phyloP scores from a whole-genome alignment of 345 rosid genomes.

The Populus nigra region DNA sequence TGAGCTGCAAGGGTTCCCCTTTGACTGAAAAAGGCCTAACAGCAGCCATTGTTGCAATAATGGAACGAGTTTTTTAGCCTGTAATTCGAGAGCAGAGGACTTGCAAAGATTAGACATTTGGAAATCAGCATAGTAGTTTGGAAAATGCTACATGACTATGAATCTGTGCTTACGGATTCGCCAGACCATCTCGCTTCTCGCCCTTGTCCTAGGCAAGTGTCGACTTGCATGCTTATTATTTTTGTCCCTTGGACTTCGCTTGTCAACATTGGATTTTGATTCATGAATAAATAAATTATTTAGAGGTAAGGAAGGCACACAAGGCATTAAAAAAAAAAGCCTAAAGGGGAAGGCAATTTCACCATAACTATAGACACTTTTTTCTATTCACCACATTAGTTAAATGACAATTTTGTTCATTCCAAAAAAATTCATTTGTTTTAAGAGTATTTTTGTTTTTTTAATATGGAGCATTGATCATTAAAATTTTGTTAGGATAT shows the following conservation, averaged over 20 bases:
- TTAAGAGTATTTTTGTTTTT: too few relatives aligned
- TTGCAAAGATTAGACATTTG: neutral
- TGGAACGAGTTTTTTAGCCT: conserved; percentile 29
- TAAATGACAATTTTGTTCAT: neutral
- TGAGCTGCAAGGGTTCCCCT: conserved; percentile 2
- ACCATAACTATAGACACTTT: too few relatives aligned
- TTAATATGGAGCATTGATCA: too few relatives aligned
- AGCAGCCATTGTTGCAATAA: conserved; percentile 19
- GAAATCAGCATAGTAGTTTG: neutral
- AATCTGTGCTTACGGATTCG: conserved; percentile 4
- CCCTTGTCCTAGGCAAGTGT: neutral
- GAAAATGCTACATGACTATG: neutral
- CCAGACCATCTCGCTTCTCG: conserved; percentile 12
- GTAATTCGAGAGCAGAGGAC: neutral
- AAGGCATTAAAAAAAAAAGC: neutral
- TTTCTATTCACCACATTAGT: too few relatives aligned
- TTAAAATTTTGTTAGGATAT: too few relatives aligned
- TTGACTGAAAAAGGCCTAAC: neutral
- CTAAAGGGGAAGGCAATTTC: neutral
- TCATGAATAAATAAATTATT: neutral
- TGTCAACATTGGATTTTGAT: neutral
- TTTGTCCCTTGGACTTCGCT: neutral
- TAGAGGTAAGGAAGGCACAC: neutral
- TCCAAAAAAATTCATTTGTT: too few relatives aligned
- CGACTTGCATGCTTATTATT: neutral